Evolutionary conservation across 495 filamentous ascomycete genomes (phyloP), one percentile per base, ranked within the genome.

Genomic region (Venustampulla echinocandica): DNA sequence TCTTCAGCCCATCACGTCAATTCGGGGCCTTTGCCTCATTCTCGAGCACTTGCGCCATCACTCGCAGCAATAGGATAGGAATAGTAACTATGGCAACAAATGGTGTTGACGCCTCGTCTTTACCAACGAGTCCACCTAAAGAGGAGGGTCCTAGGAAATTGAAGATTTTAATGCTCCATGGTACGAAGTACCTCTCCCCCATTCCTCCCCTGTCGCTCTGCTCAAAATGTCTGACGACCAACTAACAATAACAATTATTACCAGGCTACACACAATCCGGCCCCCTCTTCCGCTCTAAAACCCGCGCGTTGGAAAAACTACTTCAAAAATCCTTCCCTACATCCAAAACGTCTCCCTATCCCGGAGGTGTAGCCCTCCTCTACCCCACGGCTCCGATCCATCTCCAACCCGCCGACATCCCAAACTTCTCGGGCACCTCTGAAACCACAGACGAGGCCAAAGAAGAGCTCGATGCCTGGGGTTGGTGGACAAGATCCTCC

Each of bases 201-300:
- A n/a, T 37, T 46, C 13, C 32, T 14, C 21, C 18, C 34, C 25
- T 25, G 36, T 41, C 3, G 20, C 45, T 42, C 9, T 11, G 13
- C 17, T 32, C 35, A 19, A 11, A 14, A 21, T 40, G 14, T 17
- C 39, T 23, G 1, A 13, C 18, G 23, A 14, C 4, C 9, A 18
- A 44, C 10, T 34, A 9, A 24, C 18, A 15, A 43, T 33, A 38
- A 40, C 9, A 20, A 44, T 27, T 2, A 1, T 37, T 15, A 22
- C 30, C 45, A 74, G 80, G 90, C 65, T 97, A 84, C 78, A 95
- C 90, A 1, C 92, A 97, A 73, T 90, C 87, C 23, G 88, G 90
- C 24, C 61, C 79, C 1, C 67, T 87, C 59, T 97, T 96, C 79
- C 81, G 79, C 66, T 76, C 83, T 64, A 97, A 96, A 71, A 90